phyloP scores from a whole-genome alignment of 163 green algal species.

The Scenedesmus sp. region DNA sequence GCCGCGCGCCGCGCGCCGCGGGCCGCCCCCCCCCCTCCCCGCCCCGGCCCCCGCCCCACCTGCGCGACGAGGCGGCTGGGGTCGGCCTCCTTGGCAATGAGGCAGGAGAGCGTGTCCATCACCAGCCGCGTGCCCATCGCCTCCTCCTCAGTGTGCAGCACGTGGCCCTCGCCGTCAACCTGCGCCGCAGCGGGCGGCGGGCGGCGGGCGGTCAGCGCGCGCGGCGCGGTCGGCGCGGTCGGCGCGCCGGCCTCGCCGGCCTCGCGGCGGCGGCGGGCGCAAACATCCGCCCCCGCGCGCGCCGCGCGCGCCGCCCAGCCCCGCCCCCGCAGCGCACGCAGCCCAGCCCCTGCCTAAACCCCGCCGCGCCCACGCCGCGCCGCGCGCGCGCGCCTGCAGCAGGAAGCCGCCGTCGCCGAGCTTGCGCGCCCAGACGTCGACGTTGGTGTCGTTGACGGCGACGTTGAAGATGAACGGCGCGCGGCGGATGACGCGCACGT shows the following conservation, averaged over 20 bases:
- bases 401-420: conserved; percentile 94
- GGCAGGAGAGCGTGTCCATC: conserved; percentile 90
- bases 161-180: conserved; percentile 92
- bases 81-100: conserved; percentile 92
- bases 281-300: too few species aligned
- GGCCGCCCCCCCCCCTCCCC: too few species aligned
- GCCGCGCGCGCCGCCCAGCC: too few species aligned
- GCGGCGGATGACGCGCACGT: conserved; percentile 69
- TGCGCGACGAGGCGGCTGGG: conserved; percentile 65
- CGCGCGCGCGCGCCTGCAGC: conserved; percentile 72
- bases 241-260: too few species aligned
- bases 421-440: conserved; percentile 87
- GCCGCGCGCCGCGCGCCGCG: too few species aligned
- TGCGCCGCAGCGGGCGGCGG: too few species aligned
- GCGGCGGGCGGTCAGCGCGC: too few species aligned
- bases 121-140: conserved; percentile 88
- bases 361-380: too few species aligned
- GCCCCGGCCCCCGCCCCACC: too few species aligned
- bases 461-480: conserved; percentile 54
- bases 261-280: too few species aligned
- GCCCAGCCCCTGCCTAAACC: not conserved
- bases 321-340: too few species aligned
- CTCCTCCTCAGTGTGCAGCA: conserved; percentile 95
- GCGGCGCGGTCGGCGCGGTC: too few species aligned
- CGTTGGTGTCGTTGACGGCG: conserved; percentile 59